phyloP scores from a whole-genome alignment of 495 filamentous ascomycete species.

The Chaetomium tenue region DNA sequence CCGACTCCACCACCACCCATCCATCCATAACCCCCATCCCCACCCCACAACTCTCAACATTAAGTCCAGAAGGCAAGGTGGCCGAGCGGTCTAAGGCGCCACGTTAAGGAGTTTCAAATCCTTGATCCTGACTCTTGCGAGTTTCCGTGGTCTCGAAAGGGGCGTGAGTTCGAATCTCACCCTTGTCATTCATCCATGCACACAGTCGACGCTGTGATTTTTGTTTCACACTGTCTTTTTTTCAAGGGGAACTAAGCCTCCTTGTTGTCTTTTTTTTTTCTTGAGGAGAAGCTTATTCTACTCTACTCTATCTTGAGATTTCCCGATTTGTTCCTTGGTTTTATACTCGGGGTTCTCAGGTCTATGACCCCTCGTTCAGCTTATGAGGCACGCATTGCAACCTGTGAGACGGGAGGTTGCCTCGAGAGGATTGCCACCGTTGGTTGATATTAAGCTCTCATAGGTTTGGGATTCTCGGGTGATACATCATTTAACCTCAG shows the following conservation, averaged over 20 bases:
- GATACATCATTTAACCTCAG: no score
- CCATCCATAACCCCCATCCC: slow-evolving; percentile 6
- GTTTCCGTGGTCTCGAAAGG: slow-evolving; percentile 27
- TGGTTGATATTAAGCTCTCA: no score
- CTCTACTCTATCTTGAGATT: no score
- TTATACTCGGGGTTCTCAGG: no score
- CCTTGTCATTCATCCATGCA: slow-evolving; percentile 21
- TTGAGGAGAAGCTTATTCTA: no score
- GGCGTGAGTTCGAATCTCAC: slow-evolving; percentile 32
- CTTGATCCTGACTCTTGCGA: slow-evolving; percentile 18
- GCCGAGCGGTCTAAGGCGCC: slow-evolving; percentile 55
- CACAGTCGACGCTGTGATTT: neutral
- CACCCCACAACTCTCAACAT: slow-evolving; percentile 15
- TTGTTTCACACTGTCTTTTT: neutral
- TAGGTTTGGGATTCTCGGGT: no score
- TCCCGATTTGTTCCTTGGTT: no score
- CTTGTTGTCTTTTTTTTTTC: neutral
- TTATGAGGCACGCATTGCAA: no score
- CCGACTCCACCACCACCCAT: slow-evolving; percentile 4
- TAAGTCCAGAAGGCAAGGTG: slow-evolving; percentile 35
- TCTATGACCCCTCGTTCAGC: no score
- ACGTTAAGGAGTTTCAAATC: slow-evolving; percentile 43
- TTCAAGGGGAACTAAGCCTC: no score
- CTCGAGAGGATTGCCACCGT: no score
- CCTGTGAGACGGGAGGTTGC: no score